Percentiles rank a stretch among this genome's conserved stretches.
Conservation (phyloP, 306 rosid genomes). For the Mimosa pudica region DNA sequence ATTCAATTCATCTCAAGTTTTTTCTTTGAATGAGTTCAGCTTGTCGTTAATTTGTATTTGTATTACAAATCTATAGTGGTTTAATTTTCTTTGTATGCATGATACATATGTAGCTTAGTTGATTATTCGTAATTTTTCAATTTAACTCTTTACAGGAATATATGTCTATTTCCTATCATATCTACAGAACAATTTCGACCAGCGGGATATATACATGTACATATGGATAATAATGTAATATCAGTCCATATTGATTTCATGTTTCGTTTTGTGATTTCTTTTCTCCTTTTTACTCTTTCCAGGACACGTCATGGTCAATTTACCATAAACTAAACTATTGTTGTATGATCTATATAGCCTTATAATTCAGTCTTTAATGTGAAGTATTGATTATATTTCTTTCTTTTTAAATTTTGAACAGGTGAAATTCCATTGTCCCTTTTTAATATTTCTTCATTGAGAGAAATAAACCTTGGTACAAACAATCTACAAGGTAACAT, state of each 20-base stretch:
- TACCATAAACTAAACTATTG: neutral
- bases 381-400: neutral
- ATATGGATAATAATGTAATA: too few species aligned
- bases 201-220: too few species aligned
- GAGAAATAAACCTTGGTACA: neutral
- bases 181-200: too few species aligned
- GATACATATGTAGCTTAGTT: too few species aligned
- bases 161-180: too few species aligned
- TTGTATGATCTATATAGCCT: neutral
- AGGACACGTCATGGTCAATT: neutral
- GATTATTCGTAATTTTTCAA: too few species aligned
- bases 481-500: neutral
- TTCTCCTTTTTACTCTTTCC: neutral
- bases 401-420: neutral
- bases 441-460: slow-evolving; percentile 1
- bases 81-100: neutral
- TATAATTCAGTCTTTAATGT: too few species aligned
- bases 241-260: neutral
- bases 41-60: neutral
- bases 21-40: neutral
- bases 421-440: slow-evolving; percentile 1
- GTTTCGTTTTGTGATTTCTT: neutral
- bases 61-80: neutral
- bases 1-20: too few species aligned
- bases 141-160: too few species aligned